Base-by-base conservation (phyloP, 805 yeast species). In the Wickerhamiella musiphila region DNA sequence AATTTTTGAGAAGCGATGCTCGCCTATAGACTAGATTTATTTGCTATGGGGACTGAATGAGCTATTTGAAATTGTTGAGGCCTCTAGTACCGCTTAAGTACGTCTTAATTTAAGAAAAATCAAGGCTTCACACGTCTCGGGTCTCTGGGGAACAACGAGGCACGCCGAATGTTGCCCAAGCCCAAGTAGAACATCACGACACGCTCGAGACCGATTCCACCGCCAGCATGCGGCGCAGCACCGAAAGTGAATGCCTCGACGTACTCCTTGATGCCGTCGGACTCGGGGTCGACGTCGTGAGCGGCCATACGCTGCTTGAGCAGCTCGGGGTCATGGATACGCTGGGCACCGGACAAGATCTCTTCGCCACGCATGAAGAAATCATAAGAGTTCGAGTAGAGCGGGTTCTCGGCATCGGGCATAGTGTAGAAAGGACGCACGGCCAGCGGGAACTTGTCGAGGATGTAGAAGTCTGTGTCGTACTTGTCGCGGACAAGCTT, bases 291-390 rank as follows among this genome's bases (percentile, higher is more conserved):
- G 35, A 90, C 72, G 18, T 70, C 96, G 50, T 78, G 93, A 23
- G 66, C 77, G 30, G 56, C 63, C 78, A 90, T 73, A 63, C 96
- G 73, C 60, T 78, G 69, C 47, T 61, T 66, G 49, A 90, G 70
- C 48, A 90, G 64, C 40, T 65, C 81, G 31, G 93, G 73, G 57
- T 90, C 96, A 56, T 90, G 99, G 47, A 90, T 71, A 70, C 99
- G 94, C 65, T 90, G 99, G 36, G 98, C 99, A 50, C 99, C 99
- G n/a, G 94, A 82, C 46, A 90, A 63, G 49, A 90, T 90, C 63
- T 90, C 99, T 64, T 90, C 98, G 54, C 99, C 99, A 65, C 98
- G 78, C 98, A 90, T 90, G 70, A 90, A 90, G 75, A 90, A 90
- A 63, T 90, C 98, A 55, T 86, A 90, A 14, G 96, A 86, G 71